Evolutionary conservation across 2,329 filamentous ascomycete species (phyloP).

Genomic region (Aspergillus hortae): DNA sequence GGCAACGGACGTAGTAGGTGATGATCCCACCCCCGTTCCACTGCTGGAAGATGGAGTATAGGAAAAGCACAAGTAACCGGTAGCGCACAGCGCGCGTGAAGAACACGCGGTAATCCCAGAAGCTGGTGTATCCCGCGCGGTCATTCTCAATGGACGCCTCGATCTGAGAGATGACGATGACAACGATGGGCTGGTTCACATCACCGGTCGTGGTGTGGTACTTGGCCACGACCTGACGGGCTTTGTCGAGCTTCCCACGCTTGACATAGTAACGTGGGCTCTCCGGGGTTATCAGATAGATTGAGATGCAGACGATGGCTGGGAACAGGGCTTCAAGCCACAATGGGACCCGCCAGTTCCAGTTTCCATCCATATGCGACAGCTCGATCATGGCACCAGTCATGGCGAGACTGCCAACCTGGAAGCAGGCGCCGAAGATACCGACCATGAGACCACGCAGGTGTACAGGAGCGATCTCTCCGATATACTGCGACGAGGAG

Average conservation of each 20-base stretch:
- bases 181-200: constrained; percentile 40
- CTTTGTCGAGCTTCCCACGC: constrained; percentile 26
- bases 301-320: constrained; percentile 44
- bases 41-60: constrained; percentile 48
- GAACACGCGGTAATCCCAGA: constrained; percentile 48
- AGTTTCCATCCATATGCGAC: constrained; percentile 35
- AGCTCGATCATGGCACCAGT: constrained; percentile 44
- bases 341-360: constrained; percentile 38
- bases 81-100: constrained; percentile 44
- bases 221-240: constrained; percentile 30
- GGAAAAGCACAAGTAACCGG: constrained; percentile 41
- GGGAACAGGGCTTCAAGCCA: constrained; percentile 49
- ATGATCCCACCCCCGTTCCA: constrained; percentile 50
- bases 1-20: constrained; percentile 35
- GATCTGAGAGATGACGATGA: constrained; percentile 42
- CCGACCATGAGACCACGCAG: constrained; percentile 45
- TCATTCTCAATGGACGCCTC: constrained; percentile 44
- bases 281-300: constrained; percentile 40
- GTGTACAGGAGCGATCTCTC: constrained; percentile 31
- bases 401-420: constrained; percentile 44
- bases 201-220: constrained; percentile 43
- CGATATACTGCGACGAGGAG: constrained; percentile 39
- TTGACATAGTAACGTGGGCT: constrained; percentile 36
- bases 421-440: constrained; percentile 47
- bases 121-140: constrained; percentile 33